Evolutionary conservation across 495 filamentous ascomycete genomes (phyloP).

Genomic region (Aspergillus nanangensis): DNA sequence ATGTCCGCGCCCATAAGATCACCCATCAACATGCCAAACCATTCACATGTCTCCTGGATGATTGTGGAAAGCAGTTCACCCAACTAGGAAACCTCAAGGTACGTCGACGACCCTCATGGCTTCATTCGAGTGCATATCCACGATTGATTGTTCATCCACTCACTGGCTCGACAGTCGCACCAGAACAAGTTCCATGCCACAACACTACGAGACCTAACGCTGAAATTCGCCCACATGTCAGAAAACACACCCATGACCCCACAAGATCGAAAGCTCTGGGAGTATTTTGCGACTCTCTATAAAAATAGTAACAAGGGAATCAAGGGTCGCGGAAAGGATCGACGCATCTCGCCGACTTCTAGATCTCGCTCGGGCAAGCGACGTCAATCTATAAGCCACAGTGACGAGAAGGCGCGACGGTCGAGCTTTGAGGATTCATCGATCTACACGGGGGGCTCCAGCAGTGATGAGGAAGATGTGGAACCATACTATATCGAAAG

Average conservation of each 20-base stretch:
- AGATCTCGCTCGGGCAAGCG: constrained; percentile 19
- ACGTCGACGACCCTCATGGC: constrained; percentile 8
- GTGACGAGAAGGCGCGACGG: constrained; percentile 23
- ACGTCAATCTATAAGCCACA: constrained; percentile 17
- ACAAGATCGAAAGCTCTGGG: constrained; percentile 74
- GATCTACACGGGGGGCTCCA: constrained; percentile 29
- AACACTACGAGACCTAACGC: constrained; percentile 67
- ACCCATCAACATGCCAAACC: constrained; percentile 75
- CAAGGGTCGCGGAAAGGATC: constrained; percentile 86
- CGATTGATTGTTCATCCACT: background rate
- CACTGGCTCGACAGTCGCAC: constrained; percentile 59
- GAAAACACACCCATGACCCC: constrained; percentile 58
- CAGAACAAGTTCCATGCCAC: constrained; percentile 87
- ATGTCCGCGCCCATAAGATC: constrained; percentile 81
- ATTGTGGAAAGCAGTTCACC: constrained; percentile 81
- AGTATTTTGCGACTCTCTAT: constrained; percentile 83
- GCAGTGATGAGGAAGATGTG: constrained; percentile 31
- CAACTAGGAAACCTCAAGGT: constrained; percentile 90
- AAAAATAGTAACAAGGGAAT: constrained; percentile 95
- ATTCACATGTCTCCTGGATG: constrained; percentile 75
- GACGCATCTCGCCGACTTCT: constrained; percentile 40
- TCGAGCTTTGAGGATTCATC: constrained; percentile 32
- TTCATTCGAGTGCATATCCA: background rate
- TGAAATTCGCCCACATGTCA: constrained; percentile 63
- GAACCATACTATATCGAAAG: constrained; percentile 28